A percentile compares a stretch with the other conserved stretches of the same genome.
Evolutionary conservation across 805 yeast species (phyloP).

Genomic region (Henningerozyma blattae): DNA sequence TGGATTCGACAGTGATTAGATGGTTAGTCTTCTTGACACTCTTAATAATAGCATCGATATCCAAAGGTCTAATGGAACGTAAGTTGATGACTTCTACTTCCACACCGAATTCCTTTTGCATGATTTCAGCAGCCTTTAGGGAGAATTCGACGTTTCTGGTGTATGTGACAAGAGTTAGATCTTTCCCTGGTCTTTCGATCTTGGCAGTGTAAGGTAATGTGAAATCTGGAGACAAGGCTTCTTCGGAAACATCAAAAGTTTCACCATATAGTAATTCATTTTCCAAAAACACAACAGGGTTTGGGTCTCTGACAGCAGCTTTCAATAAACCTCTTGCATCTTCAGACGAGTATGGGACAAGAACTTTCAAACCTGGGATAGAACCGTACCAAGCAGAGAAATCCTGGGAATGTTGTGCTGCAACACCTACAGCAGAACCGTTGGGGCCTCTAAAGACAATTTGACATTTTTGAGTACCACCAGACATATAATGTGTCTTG

Average conservation of each 20-base stretch:
- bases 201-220: conserved; percentile 90
- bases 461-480: conserved; percentile 96
- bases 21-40: conserved; percentile 96
- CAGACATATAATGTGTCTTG: conserved; percentile 97
- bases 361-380: conserved; percentile 94
- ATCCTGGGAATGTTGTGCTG: conserved; percentile 98
- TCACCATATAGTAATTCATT: conserved; percentile 94
- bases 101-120: conserved; percentile 76
- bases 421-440: conserved; percentile 99
- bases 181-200: conserved; percentile 87
- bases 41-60: conserved; percentile 70
- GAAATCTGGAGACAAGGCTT: conserved; percentile 78
- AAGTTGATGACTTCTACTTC: conserved; percentile 89
- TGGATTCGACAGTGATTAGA: conserved; percentile 91
- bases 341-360: conserved; percentile 90
- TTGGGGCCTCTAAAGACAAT: conserved; percentile 98
- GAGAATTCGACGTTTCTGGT: conserved; percentile 82
- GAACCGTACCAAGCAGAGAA: conserved; percentile 97
- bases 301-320: conserved; percentile 97
- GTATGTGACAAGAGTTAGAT: conserved; percentile 81
- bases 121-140: conserved; percentile 78
- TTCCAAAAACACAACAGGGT: conserved; percentile 92
- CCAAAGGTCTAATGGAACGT: conserved; percentile 95
- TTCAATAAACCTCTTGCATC: conserved; percentile 93
- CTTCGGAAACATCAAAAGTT: conserved; percentile 79